Conservation (phyloP, 2,329 filamentous ascomycete species). For the Fusarium albidum region DNA sequence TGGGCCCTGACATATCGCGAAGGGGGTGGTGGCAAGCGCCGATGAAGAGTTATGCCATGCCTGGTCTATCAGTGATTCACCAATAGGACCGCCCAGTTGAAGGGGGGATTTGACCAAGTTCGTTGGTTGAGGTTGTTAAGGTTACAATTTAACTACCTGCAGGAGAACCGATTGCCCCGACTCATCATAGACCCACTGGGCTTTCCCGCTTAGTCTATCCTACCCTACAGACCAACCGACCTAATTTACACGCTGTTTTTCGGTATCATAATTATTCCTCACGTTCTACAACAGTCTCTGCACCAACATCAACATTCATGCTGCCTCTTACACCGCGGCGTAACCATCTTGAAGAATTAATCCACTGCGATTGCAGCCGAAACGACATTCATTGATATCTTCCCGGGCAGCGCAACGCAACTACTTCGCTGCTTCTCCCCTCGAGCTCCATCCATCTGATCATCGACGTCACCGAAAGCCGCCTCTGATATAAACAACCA, state of each 20-base stretch:
- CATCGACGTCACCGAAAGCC: conserved; percentile 16
- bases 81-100: background rate
- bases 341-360: too few species aligned
- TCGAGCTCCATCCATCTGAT: background rate
- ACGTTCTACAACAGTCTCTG: too few species aligned
- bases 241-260: conserved; percentile 1
- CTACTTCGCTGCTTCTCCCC: background rate
- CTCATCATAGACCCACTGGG: conserved; percentile 25
- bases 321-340: too few species aligned
- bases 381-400: too few species aligned
- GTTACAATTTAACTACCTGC: conserved; percentile 2
- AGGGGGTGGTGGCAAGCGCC: background rate
- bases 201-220: conserved; percentile 1
- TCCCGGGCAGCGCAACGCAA: too few species aligned
- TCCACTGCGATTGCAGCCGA: too few species aligned
- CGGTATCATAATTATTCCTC: background rate
- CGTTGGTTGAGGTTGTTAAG: too few species aligned
- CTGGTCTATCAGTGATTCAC: background rate
- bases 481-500: conserved; percentile 36
- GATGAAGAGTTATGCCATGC: background rate
- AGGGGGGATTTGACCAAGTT: background rate
- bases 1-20: conserved; percentile 30
- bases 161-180: too few species aligned
- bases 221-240: conserved; percentile 29
- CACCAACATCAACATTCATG: too few species aligned